These are phyloP conservation scores for Chalciporus chontae DNA, from an alignment of 768 basidiomycete genomes.

Conservation along the genomic window DNA sequence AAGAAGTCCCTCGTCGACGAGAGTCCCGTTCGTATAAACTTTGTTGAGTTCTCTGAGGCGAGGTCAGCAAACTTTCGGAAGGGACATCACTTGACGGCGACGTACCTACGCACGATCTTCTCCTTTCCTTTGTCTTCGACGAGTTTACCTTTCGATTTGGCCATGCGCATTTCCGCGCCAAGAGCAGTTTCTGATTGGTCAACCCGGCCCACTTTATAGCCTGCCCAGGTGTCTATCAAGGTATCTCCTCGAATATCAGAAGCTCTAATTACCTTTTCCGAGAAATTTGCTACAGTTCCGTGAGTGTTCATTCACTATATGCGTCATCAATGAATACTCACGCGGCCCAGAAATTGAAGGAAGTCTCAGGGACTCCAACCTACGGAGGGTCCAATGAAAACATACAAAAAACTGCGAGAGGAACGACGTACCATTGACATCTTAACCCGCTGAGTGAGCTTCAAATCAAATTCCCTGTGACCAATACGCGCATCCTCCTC, in stretches of 20 bases:
- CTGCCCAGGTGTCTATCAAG: conserved; percentile 31
- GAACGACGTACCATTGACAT: conserved; percentile 88
- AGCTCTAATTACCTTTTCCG: conserved; percentile 43
- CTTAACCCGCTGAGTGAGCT: conserved; percentile 88
- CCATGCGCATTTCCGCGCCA: conserved; percentile 93
- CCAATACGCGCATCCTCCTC: conserved; percentile 94
- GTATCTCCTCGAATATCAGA: not conserved
- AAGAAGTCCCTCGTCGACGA: conserved; percentile 85
- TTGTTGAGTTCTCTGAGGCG: conserved; percentile 78
- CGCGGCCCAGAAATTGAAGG: conserved; percentile 93
- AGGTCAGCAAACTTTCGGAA: not conserved
- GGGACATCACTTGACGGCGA: conserved; percentile 3
- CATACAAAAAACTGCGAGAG: not conserved
- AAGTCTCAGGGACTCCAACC: conserved; percentile 94
- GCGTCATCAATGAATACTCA: conserved; percentile 36
- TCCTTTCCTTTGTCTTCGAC: conserved; percentile 57
- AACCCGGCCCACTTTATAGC: conserved; percentile 93
- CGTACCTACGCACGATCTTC: conserved; percentile 83
- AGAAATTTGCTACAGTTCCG: conserved; percentile 63
- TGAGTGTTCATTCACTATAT: conserved; percentile 4
- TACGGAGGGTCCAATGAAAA: conserved; percentile 26
- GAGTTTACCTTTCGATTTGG: conserved; percentile 51
- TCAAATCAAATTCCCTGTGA: conserved; percentile 92
- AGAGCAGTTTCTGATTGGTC: conserved; percentile 97
- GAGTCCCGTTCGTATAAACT: conserved; percentile 94